Evolutionary conservation across 345 rosid species (phyloP).

Genomic region (Xanthoceras sorbifolium): DNA sequence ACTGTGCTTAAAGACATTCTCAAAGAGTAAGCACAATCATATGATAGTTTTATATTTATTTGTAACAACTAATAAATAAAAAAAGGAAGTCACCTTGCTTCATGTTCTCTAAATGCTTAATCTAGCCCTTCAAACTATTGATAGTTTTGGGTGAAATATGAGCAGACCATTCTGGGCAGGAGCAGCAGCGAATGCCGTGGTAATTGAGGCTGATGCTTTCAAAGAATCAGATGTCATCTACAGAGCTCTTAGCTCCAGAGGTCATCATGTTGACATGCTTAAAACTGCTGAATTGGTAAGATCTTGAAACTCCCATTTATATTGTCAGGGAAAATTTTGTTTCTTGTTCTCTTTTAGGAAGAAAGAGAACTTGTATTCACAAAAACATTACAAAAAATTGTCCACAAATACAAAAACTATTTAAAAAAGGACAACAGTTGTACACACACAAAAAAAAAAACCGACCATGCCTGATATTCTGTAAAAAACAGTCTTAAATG

Average conservation of each 20-base stretch:
- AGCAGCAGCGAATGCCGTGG: conserved; percentile 70
- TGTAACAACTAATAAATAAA: too few species aligned
- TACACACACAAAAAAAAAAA: too few species aligned
- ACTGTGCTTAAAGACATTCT: conserved; percentile 91
- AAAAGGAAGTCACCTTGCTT: too few species aligned
- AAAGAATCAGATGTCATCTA: conserved; percentile 95
- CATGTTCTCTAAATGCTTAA: too few species aligned
- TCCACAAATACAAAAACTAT: too few species aligned
- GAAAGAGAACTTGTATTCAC: too few species aligned
- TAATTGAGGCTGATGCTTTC: conserved; percentile 95
- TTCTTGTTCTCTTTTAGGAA: too few species aligned
- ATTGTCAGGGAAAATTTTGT: neutral
- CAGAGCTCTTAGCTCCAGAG: conserved; percentile 82
- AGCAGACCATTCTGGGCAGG: conserved; percentile 88
- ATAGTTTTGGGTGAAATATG: conserved; percentile 25
- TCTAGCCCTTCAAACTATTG: neutral
- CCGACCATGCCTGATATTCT: too few species aligned
- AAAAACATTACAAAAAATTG: too few species aligned
- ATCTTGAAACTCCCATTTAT: neutral
- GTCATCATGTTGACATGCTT: conserved; percentile 86
- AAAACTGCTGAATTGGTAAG: conserved; percentile 84
- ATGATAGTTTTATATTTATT: too few species aligned
- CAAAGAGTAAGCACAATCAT: conserved; percentile 58
- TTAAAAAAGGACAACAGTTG: too few species aligned
- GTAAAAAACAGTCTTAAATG: too few species aligned